Evolutionary conservation across 495 filamentous ascomycete genomes (phyloP), one percentile per base, ranked within the genome.

Genomic region (Xylaria telfairii): DNA sequence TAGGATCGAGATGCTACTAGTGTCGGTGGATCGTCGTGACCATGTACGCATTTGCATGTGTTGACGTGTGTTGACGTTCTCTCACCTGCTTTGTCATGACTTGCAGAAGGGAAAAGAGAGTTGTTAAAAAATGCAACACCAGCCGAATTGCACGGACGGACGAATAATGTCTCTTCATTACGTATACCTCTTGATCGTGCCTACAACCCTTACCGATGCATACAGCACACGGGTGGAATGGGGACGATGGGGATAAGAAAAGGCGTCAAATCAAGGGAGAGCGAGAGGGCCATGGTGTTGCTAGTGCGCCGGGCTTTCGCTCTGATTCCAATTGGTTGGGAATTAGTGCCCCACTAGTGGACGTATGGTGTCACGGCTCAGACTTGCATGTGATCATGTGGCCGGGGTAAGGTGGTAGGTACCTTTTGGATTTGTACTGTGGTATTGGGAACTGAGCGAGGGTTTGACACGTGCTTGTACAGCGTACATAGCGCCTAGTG

Each of bases 371-470:
- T 62, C 37, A 62, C 59, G 15, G 41, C 15, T 65, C 19, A 65
- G 62, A 65, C 32, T 65, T 65, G 62, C 62, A 65, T 65, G 62
- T 65, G 62, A 65, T 65, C 41, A 65, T 62, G 59, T 42, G 59
- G 59, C 21, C 37, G 8, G n/a, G 37, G 37, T 9, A 26, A 0
- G 3, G n/a, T 1, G 37, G 60, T 28, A 63, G 24, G 62, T 65
- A 65, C 62, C 62, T 65, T 49, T 42, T 17, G 30, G 30, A 13
- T 26, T 26, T 26, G 34, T 32, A n/a, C 30, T 15, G 7, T 59
- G 7, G 28, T 8, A 34, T 59, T 59, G 32, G 51, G 26, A 54
- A 54, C 30, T 64, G 39, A 8, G 24, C 3, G 26, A 65, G 24
- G 44, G 41, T 51, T 51, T 65, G 62, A 65, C 62, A 65, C 62